A percentile compares a stretch with the other conserved stretches of the same genome.
phyloP scores from a whole-genome alignment of 2,329 filamentous ascomycete species.

The Sclerotinia trifoliorum region DNA sequence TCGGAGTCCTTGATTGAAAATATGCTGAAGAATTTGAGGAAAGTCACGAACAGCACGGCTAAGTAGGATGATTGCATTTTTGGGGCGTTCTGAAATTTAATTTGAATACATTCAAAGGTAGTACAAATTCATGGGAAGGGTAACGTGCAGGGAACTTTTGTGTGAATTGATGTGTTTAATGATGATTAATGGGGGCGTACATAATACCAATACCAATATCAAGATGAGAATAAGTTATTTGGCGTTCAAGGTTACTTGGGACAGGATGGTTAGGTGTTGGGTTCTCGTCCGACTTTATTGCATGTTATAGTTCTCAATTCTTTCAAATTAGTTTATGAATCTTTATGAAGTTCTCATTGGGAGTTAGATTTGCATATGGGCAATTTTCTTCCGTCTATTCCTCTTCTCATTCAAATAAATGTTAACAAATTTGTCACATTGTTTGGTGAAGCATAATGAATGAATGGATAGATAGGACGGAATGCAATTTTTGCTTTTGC shows the following conservation, averaged over 20 bases:
- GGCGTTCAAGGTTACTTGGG: constrained; percentile 7
- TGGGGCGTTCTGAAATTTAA: not conserved
- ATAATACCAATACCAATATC: constrained; percentile 11
- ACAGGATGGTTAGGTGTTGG: constrained; percentile 1
- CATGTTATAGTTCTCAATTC: constrained; percentile 13
- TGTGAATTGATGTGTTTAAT: constrained; percentile 14
- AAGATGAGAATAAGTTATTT: constrained; percentile 11
- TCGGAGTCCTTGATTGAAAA: constrained; percentile 48
- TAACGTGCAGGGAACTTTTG: not conserved
- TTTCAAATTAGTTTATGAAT: constrained; percentile 6
- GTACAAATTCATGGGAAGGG: not conserved
- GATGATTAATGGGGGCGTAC: constrained; percentile 16
- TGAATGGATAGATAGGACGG: too few relatives aligned
- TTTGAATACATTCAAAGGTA: not conserved
- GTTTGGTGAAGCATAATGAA: not conserved
- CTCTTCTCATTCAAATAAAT: not conserved
- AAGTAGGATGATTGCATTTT: not conserved
- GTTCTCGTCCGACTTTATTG: constrained; percentile 4
- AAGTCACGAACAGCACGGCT: constrained; percentile 26
- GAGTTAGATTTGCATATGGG: not conserved
- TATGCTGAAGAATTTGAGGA: constrained; percentile 52
- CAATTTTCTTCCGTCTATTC: not conserved
- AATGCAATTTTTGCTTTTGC: too few relatives aligned
- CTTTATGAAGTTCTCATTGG: not conserved
- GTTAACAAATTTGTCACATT: not conserved